Percentiles rank a stretch among this genome's conserved stretches.
Conservation (phyloP, 371 early-diverging fungal genomes). For the Zopfochytrium polystomum region DNA sequence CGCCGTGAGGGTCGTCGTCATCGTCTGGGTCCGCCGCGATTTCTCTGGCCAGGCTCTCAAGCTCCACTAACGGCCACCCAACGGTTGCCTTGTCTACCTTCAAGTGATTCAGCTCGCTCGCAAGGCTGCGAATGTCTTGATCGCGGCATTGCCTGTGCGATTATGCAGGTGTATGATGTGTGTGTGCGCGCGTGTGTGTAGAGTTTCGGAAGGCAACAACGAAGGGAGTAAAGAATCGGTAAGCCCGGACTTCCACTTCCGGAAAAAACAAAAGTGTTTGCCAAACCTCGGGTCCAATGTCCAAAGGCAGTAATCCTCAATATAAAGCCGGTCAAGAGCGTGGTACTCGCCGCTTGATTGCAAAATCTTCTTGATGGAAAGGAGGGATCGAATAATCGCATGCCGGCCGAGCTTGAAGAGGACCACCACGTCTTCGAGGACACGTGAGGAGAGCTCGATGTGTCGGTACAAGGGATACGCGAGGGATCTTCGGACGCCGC, state of each 20-base stretch:
- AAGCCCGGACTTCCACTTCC: too few relatives aligned
- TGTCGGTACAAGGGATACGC: conserved; percentile 84
- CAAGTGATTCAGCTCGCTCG: conserved; percentile 74
- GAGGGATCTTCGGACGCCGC: conserved; percentile 67
- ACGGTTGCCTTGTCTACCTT: conserved; percentile 61
- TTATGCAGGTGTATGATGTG: too few relatives aligned
- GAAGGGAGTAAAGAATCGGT: too few relatives aligned
- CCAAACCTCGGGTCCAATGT: conserved; percentile 67
- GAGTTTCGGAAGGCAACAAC: too few relatives aligned
- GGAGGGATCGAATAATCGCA: conserved; percentile 71
- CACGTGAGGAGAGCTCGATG: conserved; percentile 64
- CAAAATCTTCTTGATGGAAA: conserved; percentile 74
- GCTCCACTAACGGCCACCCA: conserved; percentile 69
- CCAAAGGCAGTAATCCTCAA: conserved; percentile 98
- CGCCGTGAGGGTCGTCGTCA: too few relatives aligned
- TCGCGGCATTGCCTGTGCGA: too few relatives aligned
- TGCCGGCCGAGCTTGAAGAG: conserved; percentile 79
- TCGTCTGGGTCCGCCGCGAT: conserved; percentile 11
- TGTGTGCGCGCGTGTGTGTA: too few relatives aligned
- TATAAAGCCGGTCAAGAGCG: conserved; percentile 74
- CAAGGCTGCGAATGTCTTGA: conserved; percentile 65
- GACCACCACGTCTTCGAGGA: conserved; percentile 77
- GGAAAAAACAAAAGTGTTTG: not conserved
- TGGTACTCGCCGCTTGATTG: conserved; percentile 85
- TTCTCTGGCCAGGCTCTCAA: conserved; percentile 16